Evolutionary conservation across 2,329 filamentous ascomycete species (phyloP).

Genomic region (Microcyclospora pomicola): DNA sequence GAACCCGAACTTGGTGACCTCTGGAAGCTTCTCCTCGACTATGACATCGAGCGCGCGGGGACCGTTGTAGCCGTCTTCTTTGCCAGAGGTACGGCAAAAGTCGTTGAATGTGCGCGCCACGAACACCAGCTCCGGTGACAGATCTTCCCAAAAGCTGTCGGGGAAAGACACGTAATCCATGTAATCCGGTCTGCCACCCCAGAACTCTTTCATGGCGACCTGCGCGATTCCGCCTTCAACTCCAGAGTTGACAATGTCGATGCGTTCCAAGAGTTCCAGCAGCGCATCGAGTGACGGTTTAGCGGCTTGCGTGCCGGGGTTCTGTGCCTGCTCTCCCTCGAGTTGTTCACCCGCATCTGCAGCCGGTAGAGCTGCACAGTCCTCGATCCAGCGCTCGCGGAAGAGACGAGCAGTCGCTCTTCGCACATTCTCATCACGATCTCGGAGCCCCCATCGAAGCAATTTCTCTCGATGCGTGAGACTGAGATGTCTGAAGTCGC

Average conservation of each 20-base stretch:
- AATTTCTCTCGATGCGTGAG: constrained; percentile 92
- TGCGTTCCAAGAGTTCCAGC: constrained; percentile 80
- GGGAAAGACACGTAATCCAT: constrained; percentile 54
- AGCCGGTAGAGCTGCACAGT: constrained; percentile 60
- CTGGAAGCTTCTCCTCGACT: constrained; percentile 85
- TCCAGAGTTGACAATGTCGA: constrained; percentile 83
- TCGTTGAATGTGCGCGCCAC: constrained; percentile 88
- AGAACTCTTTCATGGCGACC: constrained; percentile 91
- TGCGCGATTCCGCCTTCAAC: constrained; percentile 80
- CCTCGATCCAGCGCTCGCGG: constrained; percentile 92
- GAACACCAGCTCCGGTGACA: constrained; percentile 77
- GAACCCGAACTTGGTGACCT: constrained; percentile 82
- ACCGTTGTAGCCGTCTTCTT: constrained; percentile 30
- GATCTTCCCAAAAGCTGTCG: constrained; percentile 64
- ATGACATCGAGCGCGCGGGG: constrained; percentile 62
- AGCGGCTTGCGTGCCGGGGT: constrained; percentile 32
- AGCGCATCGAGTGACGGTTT: constrained; percentile 68
- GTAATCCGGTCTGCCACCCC: constrained; percentile 81
- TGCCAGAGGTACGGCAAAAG: constrained; percentile 61
- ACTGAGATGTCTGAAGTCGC: constrained; percentile 87
- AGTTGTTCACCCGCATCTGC: constrained; percentile 42
- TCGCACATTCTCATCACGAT: constrained; percentile 85
- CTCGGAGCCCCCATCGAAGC: constrained; percentile 82
- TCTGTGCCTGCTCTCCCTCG: constrained; percentile 36
- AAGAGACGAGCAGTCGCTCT: constrained; percentile 86